A percentile compares a stretch with the other conserved stretches of the same genome.
Conservation (phyloP, 352 stramenopile species). For the Pythium phragmitis region DNA sequence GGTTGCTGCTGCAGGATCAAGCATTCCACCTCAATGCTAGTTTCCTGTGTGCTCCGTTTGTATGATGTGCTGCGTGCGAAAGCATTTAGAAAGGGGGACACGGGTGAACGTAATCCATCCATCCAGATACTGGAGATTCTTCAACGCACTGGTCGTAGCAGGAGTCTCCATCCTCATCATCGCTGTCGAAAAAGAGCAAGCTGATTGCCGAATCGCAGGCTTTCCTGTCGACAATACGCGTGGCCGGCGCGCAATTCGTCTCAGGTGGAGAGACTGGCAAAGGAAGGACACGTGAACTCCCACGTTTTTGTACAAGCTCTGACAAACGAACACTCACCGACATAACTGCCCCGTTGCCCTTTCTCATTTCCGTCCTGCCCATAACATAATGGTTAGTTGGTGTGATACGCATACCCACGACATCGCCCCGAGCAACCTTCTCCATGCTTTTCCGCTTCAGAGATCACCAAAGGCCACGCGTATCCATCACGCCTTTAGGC, state of each 20-base stretch:
- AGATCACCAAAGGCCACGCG: not conserved
- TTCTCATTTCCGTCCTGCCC: conserved; percentile 2
- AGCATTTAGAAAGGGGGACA: not conserved
- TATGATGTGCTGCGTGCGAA: too few relatives aligned
- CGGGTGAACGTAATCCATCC: not conserved
- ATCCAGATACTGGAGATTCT: not conserved
- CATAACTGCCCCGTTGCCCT: not conserved
- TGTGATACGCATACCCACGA: not conserved
- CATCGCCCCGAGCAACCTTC: not conserved
- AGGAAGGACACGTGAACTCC: too few relatives aligned
- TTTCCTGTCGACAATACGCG: not conserved
- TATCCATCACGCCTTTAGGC: not conserved
- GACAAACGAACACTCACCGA: not conserved
- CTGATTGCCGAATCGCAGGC: not conserved
- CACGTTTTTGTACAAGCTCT: too few relatives aligned
- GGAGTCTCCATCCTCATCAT: conserved; percentile 9
- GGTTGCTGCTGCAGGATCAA: not conserved
- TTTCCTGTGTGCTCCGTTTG: not conserved
- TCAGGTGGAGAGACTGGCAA: too few relatives aligned
- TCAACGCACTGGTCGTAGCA: not conserved
- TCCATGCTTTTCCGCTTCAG: not conserved
- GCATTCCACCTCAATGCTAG: not conserved
- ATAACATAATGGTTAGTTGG: not conserved
- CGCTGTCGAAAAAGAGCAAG: conserved; percentile 11
- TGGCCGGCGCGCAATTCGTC: not conserved